Evolutionary conservation across 1,284 basidiomycete species (phyloP), one percentile per base, ranked within the genome.

Genomic region (Xerocomus nothofagi): DNA sequence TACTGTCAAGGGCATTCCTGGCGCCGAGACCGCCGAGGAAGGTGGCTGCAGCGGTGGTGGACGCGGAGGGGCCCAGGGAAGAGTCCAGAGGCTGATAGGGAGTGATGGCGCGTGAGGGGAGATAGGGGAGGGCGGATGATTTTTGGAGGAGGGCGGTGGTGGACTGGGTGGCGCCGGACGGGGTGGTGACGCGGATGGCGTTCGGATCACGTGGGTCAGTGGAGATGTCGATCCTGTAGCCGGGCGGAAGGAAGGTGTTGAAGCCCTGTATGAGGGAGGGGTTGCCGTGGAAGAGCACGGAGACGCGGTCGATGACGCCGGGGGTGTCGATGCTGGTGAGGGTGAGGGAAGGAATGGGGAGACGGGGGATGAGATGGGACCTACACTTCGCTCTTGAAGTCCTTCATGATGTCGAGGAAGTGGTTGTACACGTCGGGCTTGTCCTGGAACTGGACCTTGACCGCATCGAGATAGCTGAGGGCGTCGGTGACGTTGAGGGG

Each of bases 371-470:
- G 17, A 18, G 45, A 80, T 30, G 17, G 20, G 45, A 80, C 91
- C 75, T 70, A 97, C 93, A 81, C 79, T 71, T 95, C 90, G 60
- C 89, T 89, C 75, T 98, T 97, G 72, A 97, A 97, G 69, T 99
- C 96, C 75, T 98, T 99, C 96, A 98, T 98, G 65, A 98, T 97
- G 70, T 98, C 96, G 69, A 98, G 74, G 69, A 98, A 98, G 59
- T 89, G 86, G 70, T 98, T 98, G 78, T 98, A 98, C 26, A 98
- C 94, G 65, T 98, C 92, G 21, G 95, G 94, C 68, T 88, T 86
- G 67, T 93, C 88, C 54, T 86, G 78, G 70, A 98, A 98, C 76
- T 95, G 90, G 49, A 84, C 77, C 77, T 98, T 98, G 74, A 98
- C 95, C 53, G 93, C 91, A 72, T 98, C 95, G 62, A 98, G 82